Evolutionary conservation across 2,329 filamentous ascomycete genomes (phyloP).

Genomic region (Cercospora sojina): DNA sequence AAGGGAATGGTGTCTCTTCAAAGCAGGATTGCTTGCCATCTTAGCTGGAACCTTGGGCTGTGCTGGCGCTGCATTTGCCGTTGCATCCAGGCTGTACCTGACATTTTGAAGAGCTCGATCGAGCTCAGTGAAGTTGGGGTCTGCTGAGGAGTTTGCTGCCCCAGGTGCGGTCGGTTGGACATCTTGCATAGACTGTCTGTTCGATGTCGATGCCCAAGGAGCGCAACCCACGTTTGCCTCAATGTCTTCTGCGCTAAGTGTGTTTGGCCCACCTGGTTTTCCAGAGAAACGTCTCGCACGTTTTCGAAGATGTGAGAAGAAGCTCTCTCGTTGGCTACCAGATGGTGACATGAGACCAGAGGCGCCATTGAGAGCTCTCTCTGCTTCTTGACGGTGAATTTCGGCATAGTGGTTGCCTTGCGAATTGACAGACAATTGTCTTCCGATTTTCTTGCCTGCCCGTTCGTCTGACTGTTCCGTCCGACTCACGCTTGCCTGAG

Average conservation of each 20-base stretch:
- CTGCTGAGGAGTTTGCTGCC: constrained; percentile 48
- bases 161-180: constrained; percentile 52
- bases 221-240: constrained; percentile 91
- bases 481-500: constrained; percentile 72
- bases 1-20: constrained; percentile 52
- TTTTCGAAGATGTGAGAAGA: constrained; percentile 96
- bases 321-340: constrained; percentile 84
- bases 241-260: constrained; percentile 78
- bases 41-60: constrained; percentile 37
- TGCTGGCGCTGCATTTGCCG: constrained; percentile 35
- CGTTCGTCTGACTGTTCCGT: constrained; percentile 55
- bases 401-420: constrained; percentile 92
- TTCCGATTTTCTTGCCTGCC: constrained; percentile 83
- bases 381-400: constrained; percentile 83
- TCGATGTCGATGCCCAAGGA: constrained; percentile 66
- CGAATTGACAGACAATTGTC: constrained; percentile 88
- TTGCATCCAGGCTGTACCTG: constrained; percentile 56
- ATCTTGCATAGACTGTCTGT: constrained; percentile 70
- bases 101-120: constrained; percentile 62
- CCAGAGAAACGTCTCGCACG: constrained; percentile 89
- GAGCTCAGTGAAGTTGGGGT: constrained; percentile 58
- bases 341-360: constrained; percentile 73
- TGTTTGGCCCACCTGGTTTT: constrained; percentile 77
- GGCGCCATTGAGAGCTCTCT: constrained; percentile 82
- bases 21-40: constrained; percentile 46